Percentiles rank a stretch among this genome's conserved stretches.
phyloP scores from a whole-genome alignment of 2,329 filamentous ascomycete genomes.

The Colletotrichum orchidophilum region DNA sequence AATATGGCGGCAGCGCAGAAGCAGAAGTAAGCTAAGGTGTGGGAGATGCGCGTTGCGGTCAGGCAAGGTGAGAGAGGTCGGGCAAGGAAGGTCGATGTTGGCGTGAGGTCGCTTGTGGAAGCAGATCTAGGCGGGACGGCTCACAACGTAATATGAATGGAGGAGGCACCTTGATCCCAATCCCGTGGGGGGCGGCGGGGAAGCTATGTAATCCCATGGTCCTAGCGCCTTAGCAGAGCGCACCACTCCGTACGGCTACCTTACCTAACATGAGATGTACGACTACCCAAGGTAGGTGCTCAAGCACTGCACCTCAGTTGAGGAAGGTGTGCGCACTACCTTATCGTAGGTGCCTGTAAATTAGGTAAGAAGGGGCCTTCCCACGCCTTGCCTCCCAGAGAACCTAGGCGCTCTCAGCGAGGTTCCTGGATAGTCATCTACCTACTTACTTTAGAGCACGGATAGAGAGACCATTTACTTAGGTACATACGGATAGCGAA shows the following conservation, averaged over 20 bases:
- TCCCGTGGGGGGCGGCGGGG: conserved; percentile 26
- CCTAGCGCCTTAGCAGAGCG: conserved; percentile 5
- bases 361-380: too few species aligned
- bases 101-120: neutral
- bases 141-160: neutral
- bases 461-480: too few species aligned
- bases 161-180: conserved; percentile 9
- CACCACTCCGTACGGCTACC: neutral
- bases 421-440: too few species aligned
- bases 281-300: too few species aligned
- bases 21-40: neutral
- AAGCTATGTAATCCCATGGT: conserved; percentile 30
- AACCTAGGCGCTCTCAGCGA: too few species aligned
- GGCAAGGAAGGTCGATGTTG: conserved; percentile 7
- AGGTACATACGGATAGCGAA: too few species aligned
- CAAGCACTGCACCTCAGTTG: too few species aligned
- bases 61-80: neutral
- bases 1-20: neutral
- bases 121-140: neutral
- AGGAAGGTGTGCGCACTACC: too few species aligned
- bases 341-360: too few species aligned
- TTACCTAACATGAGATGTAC: neutral
- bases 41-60: neutral
- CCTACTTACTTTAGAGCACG: too few species aligned
- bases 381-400: too few species aligned